Conservation (phyloP, 306 rosid genomes). For the Comarum palustre region DNA sequence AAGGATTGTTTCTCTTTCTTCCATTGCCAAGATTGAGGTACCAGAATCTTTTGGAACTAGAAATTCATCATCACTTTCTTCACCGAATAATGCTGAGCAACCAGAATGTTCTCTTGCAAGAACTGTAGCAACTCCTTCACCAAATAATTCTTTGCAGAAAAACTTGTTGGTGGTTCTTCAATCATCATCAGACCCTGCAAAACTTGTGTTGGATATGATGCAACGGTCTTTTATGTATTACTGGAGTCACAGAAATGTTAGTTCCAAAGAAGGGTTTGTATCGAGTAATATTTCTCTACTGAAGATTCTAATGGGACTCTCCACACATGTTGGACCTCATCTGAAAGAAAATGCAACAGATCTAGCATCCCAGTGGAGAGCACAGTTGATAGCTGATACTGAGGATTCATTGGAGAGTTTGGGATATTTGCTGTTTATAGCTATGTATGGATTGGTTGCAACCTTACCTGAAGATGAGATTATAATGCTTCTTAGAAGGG, state of each 20-base stretch:
- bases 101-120: slow-evolving; percentile 19
- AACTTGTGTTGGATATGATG: slow-evolving; percentile 41
- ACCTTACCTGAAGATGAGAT: slow-evolving; percentile 38
- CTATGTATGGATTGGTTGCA: slow-evolving; percentile 37
- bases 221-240: slow-evolving; percentile 20
- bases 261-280: slow-evolving; percentile 6
- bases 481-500: slow-evolving; percentile 35
- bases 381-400: slow-evolving; percentile 15
- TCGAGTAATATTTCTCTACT: slow-evolving; percentile 18
- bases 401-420: slow-evolving; percentile 38
- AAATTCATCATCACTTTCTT: neutral
- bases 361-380: slow-evolving; percentile 41
- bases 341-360: slow-evolving; percentile 43
- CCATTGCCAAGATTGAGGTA: slow-evolving; percentile 3
- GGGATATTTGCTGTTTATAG: slow-evolving; percentile 14
- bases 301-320: slow-evolving; percentile 29
- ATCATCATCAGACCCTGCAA: slow-evolving; percentile 38
- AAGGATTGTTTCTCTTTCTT: slow-evolving; percentile 10
- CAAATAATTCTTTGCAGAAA: neutral
- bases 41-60: slow-evolving; percentile 18
- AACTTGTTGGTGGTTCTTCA: slow-evolving; percentile 23
- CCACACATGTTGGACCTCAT: slow-evolving; percentile 36
- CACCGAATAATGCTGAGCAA: neutral
- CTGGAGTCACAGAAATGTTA: slow-evolving; percentile 6
- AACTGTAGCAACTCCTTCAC: neutral